These are phyloP conservation scores for Boletus smithii DNA, from an alignment of 1,284 basidiomycete species.

Conservation along the genomic window DNA sequence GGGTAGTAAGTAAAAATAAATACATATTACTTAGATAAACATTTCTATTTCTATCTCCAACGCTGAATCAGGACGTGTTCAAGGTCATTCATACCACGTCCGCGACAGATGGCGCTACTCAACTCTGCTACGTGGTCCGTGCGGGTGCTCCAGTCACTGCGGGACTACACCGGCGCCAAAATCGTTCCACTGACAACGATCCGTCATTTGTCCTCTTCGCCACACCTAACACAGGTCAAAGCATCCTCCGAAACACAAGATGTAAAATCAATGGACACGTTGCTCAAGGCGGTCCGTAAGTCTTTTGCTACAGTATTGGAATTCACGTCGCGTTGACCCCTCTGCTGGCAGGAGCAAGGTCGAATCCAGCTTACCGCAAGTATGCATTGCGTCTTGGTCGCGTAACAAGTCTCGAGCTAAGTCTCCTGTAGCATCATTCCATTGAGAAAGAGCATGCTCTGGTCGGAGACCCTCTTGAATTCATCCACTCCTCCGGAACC, in stretches of 20 bases:
- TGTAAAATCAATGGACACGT: constrained; percentile 54
- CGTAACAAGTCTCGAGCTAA: constrained; percentile 4
- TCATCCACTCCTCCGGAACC: constrained; percentile 21
- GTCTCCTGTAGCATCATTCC: constrained; percentile 46
- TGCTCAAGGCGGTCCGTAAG: constrained; percentile 58
- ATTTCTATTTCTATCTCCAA: no score
- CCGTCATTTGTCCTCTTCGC: constrained; percentile 10
- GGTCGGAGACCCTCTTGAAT: constrained; percentile 56
- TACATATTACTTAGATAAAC: no score
- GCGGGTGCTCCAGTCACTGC: background rate
- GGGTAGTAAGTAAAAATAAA: no score
- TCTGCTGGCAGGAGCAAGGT: constrained; percentile 41
- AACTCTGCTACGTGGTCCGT: no score
- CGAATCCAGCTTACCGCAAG: constrained; percentile 57
- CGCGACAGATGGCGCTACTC: no score
- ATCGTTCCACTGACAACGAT: background rate
- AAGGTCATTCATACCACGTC: no score
- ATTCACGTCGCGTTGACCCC: constrained; percentile 1
- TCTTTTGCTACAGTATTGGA: constrained; percentile 13
- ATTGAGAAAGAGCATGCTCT: constrained; percentile 45
- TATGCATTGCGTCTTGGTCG: constrained; percentile 28
- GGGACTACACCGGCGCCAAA: background rate
- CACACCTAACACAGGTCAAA: constrained; percentile 11
- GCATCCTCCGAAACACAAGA: constrained; percentile 54
- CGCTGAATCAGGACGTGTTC: no score